Evolutionary conservation across 1,284 basidiomycete species (phyloP), one percentile per base, ranked within the genome.

Genomic region (Sparassis latifolia): DNA sequence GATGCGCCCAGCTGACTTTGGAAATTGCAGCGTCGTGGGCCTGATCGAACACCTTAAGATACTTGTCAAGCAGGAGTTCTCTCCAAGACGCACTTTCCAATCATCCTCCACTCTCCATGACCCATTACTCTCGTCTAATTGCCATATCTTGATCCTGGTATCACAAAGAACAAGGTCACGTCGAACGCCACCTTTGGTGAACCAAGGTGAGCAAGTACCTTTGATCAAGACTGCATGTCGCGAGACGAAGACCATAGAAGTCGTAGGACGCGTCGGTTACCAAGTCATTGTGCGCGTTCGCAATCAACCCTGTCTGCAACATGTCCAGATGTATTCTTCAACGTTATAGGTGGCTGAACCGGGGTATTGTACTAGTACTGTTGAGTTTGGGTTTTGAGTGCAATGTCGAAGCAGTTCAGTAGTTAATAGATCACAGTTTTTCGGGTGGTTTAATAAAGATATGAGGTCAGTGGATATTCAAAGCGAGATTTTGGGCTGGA

Each of bases 1-100:
- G 92, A 62, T 94, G 91, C 2, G 90, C 89, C 86, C 92, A 96
- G 49, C 79, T 80, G n/a, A 95, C 61, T 65, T 80, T 84, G 5
- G 90, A 80, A 39, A 94, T 75, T 0, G 92, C 82, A 7, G 92
- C 92, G 60, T 93, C 91, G 66, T 95, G 92, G 10, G 92, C 92
- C 89, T 94, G 35, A 37, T 20, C 20, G 20, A 20, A 20, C 20
- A 20, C 20, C 20, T 20, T 20, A 20, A 20, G 20, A 20, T 20
- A 20, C 20, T 20, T 20, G 20, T 20, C 20, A 20, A 20, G 20
- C 20, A 20, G 20, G 20, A 20, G 20, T 20, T 20, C 20, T 20
- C 20, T 20, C 44, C 39, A 12, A 39, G 7, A 61, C 76, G 35
- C 52, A 89, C 90, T 76, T 92, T 93, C 92, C 92, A 95, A 61